These are phyloP conservation scores for Hypoxylon sp. DNA, from an alignment of 2,329 filamentous ascomycete genomes.

Conservation along the genomic window DNA sequence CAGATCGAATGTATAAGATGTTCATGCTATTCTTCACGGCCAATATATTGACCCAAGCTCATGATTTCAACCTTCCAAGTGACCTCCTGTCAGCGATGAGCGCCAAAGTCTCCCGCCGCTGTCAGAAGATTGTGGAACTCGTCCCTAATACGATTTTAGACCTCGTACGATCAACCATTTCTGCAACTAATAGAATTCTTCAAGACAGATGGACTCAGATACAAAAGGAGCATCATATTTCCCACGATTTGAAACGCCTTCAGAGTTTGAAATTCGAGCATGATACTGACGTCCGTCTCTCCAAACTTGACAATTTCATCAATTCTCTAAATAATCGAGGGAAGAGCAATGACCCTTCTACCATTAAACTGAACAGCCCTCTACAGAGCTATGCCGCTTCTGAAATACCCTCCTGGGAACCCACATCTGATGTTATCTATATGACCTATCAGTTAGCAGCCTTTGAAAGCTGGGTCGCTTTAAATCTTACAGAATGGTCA, in stretches of 20 bases:
- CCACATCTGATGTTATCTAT: background rate
- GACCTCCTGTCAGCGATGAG: slow-evolving; percentile 57
- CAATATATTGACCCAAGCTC: slow-evolving; percentile 52
- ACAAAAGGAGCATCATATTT: background rate
- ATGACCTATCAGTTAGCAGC: slow-evolving; percentile 51
- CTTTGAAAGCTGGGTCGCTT: slow-evolving; percentile 65
- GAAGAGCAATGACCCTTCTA: background rate
- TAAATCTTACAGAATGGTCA: slow-evolving; percentile 17
- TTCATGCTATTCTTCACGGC: slow-evolving; percentile 65
- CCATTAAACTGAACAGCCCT: background rate
- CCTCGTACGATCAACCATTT: slow-evolving; percentile 14
- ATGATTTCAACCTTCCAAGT: slow-evolving; percentile 44
- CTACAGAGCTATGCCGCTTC: background rate
- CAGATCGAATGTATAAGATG: slow-evolving; percentile 60
- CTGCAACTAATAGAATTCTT: slow-evolving; percentile 3
- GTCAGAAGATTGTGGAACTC: slow-evolving; percentile 57
- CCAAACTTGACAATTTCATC: slow-evolving; percentile 18
- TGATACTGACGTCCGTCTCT: slow-evolving; percentile 11
- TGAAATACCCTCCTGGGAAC: background rate
- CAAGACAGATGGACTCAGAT: slow-evolving; percentile 21
- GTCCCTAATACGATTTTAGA: background rate
- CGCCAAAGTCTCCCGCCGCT: slow-evolving; percentile 61
- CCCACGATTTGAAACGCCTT: slow-evolving; percentile 11
- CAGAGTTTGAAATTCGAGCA: slow-evolving; percentile 1
- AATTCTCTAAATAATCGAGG: background rate